Conservation (phyloP, 305 asterid genomes). For the Rubia tinctorum region DNA sequence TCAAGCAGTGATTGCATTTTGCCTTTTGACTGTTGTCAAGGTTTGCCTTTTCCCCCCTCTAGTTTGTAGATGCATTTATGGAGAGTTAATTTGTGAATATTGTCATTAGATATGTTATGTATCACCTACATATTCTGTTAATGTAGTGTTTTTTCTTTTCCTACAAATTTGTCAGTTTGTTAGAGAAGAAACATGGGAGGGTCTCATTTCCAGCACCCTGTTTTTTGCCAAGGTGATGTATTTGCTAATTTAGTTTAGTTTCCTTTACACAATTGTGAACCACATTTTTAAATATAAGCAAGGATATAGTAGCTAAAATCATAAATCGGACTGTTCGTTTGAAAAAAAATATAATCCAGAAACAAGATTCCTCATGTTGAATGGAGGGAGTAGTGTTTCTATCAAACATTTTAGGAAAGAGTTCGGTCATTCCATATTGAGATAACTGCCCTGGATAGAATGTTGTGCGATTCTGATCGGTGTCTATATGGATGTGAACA, state of each 20-base stretch:
- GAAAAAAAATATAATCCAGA: neutral
- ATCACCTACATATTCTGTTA: neutral
- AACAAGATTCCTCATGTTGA: neutral
- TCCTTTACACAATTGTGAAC: neutral
- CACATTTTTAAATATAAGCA: neutral
- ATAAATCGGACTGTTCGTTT: neutral
- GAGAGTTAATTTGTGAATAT: neutral
- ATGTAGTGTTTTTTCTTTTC: constrained; percentile 8
- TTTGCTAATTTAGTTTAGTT: neutral
- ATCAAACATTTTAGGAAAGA: neutral
- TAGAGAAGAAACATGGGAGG: constrained; percentile 90
- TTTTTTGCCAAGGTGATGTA: constrained; percentile 69
- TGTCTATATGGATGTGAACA: neutral
- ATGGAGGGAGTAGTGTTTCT: neutral
- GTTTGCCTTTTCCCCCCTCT: constrained; percentile 16
- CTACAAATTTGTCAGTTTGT: constrained; percentile 52
- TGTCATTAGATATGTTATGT: neutral
- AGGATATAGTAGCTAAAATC: neutral
- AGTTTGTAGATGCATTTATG: neutral
- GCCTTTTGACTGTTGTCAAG: constrained; percentile 62
- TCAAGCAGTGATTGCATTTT: constrained; percentile 66
- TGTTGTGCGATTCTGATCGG: neutral
- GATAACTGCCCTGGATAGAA: neutral
- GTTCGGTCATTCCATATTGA: neutral
- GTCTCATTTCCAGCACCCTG: constrained; percentile 53